These are phyloP conservation scores for Malus hybrid DNA, from an alignment of 331 rosid genomes.

Conservation along the genomic window DNA sequence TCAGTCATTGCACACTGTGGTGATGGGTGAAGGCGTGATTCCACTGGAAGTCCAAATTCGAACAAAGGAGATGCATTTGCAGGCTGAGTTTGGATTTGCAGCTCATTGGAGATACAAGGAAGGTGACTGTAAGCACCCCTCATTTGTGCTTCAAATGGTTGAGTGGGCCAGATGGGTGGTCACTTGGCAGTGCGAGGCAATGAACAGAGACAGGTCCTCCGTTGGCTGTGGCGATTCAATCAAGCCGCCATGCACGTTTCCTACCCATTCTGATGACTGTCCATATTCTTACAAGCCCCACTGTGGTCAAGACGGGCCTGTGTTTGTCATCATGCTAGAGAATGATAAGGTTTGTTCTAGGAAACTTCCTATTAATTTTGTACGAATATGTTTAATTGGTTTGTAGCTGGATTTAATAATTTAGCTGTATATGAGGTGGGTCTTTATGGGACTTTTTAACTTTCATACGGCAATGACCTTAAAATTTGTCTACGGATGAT, in stretches of 20 bases:
- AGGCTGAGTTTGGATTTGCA: constrained; percentile 93
- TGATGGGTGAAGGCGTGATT: constrained; percentile 60
- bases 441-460: neutral
- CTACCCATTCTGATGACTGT: constrained; percentile 77
- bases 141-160: constrained; percentile 91
- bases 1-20: constrained; percentile 87
- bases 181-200: constrained; percentile 90
- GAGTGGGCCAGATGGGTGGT: constrained; percentile 98
- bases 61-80: constrained; percentile 90
- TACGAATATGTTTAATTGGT: neutral
- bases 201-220: constrained; percentile 64
- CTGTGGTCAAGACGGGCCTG: constrained; percentile 67
- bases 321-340: constrained; percentile 72
- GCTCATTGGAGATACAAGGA: constrained; percentile 99
- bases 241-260: constrained; percentile 82
- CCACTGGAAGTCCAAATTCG: constrained; percentile 95
- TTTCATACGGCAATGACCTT: neutral
- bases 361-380: neutral
- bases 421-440: neutral
- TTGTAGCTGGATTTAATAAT: neutral
- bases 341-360: constrained; percentile 71
- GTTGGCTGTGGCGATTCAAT: constrained; percentile 41
- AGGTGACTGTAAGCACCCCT: constrained; percentile 72
- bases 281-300: constrained; percentile 71
- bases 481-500: neutral